Percentiles rank a stretch among this genome's conserved stretches.
phyloP scores from a whole-genome alignment of 495 filamentous ascomycete genomes.

The Podospora pseudoanserina region DNA sequence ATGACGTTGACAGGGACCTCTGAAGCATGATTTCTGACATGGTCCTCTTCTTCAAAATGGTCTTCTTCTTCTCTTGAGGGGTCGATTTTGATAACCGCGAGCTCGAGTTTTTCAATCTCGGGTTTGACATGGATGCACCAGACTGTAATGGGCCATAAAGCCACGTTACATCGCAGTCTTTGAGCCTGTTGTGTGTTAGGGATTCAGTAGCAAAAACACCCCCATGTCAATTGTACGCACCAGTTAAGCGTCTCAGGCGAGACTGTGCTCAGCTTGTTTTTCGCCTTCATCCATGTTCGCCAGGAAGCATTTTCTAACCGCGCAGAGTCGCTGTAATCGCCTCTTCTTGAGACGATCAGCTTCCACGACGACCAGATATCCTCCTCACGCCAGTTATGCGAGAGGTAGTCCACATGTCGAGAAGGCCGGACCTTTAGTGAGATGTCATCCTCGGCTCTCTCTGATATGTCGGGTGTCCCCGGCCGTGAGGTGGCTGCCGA shows the following conservation, averaged over 20 bases:
- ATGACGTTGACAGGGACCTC: conserved; percentile 82
- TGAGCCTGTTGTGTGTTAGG: conserved; percentile 61
- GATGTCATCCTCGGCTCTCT: conserved; percentile 75
- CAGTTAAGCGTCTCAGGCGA: conserved; percentile 88
- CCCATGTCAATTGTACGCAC: conserved; percentile 45
- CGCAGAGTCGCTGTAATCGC: conserved; percentile 72
- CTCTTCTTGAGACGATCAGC: conserved; percentile 75
- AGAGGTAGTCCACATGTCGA: conserved; percentile 92
- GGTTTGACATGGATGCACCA: conserved; percentile 42
- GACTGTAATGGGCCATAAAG: conserved; percentile 90
- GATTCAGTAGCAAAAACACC: conserved; percentile 13
- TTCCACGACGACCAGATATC: conserved; percentile 98
- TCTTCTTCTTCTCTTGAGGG: conserved; percentile 80
- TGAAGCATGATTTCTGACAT: conserved; percentile 96
- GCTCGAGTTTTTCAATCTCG: conserved; percentile 53
- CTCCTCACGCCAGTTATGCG: conserved; percentile 92
- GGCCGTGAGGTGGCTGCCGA: conserved; percentile 47
- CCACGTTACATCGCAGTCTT: conserved; percentile 97
- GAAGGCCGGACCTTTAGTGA: conserved; percentile 74
- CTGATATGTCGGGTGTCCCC: conserved; percentile 40
- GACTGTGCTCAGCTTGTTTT: conserved; percentile 78
- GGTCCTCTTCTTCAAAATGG: conserved; percentile 93
- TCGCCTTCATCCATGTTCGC: conserved; percentile 94
- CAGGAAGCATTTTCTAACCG: conserved; percentile 95
- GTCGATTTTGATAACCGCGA: conserved; percentile 68